phyloP scores from a whole-genome alignment of 257 asterid species.

The Nicotiana tabacum region DNA sequence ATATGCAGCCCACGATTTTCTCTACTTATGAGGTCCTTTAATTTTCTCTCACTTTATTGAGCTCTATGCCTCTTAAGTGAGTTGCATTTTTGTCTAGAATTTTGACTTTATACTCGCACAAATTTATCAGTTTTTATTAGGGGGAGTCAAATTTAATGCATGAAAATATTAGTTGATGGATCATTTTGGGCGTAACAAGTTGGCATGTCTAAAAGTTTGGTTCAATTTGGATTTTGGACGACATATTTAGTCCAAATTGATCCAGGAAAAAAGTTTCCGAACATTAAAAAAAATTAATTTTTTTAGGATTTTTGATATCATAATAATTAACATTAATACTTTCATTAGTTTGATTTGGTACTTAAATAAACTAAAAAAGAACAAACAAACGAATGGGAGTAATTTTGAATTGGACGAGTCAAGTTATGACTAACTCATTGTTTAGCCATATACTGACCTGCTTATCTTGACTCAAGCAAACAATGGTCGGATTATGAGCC shows the following conservation, averaged over 20 bases:
- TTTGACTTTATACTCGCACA: background rate
- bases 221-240: background rate
- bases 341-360: background rate
- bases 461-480: background rate
- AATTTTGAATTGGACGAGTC: background rate
- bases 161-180: background rate
- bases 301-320: background rate
- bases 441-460: background rate
- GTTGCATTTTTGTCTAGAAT: no score
- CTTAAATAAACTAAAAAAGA: no score
- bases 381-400: background rate
- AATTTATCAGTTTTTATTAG: background rate
- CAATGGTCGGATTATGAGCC: background rate
- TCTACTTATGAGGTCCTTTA: constrained; percentile 38
- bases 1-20: constrained; percentile 58
- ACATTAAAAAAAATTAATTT: background rate
- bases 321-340: no score
- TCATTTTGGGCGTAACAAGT: background rate
- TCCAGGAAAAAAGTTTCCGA: background rate
- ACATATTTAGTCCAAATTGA: background rate
- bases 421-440: background rate
- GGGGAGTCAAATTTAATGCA: background rate
- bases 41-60: background rate
- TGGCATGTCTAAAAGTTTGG: background rate
- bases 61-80: background rate